phyloP scores from a whole-genome alignment of 192 early-diverging fungal species.

The Cladochytrium replicatum region DNA sequence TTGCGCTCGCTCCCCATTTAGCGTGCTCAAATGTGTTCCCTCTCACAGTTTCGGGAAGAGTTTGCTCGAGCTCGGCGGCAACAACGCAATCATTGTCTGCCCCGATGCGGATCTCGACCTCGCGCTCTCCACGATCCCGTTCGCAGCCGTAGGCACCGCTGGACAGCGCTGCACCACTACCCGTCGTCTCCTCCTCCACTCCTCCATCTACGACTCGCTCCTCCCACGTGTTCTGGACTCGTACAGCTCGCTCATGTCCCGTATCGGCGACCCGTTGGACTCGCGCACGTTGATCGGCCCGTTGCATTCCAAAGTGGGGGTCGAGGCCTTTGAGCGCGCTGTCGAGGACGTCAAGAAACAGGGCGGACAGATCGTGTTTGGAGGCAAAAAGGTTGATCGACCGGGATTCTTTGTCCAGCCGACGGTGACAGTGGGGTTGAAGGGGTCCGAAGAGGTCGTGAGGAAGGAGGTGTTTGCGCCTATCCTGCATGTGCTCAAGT shows the following conservation, averaged over 20 bases:
- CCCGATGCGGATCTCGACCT: constrained; percentile 83
- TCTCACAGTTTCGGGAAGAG: constrained; percentile 80
- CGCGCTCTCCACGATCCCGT: constrained; percentile 73
- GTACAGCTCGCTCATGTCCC: constrained; percentile 68
- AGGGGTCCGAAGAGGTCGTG: constrained; percentile 65
- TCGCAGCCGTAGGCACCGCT: constrained; percentile 92
- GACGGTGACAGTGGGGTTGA: constrained; percentile 81
- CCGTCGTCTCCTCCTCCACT: constrained; percentile 80
- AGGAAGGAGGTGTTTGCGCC: constrained; percentile 94
- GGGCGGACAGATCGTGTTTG: constrained; percentile 76
- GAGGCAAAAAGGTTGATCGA: constrained; percentile 65
- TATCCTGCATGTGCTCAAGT: constrained; percentile 78
- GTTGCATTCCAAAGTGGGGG: constrained; percentile 78
- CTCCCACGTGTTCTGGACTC: constrained; percentile 68
- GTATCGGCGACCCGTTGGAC: constrained; percentile 79
- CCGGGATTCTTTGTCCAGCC: constrained; percentile 88
- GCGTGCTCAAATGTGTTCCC: too few species aligned
- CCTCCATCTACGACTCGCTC: constrained; percentile 76
- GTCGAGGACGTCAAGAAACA: constrained; percentile 70
- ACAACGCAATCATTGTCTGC: constrained; percentile 80
- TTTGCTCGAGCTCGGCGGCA: constrained; percentile 86
- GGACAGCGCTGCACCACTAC: constrained; percentile 95
- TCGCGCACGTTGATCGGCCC: constrained; percentile 80
- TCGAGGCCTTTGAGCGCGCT: constrained; percentile 61
- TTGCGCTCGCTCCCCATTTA: too few species aligned